phyloP scores from a whole-genome alignment of 192 early-diverging fungal species.

The Backusella parvicylindrica region DNA sequence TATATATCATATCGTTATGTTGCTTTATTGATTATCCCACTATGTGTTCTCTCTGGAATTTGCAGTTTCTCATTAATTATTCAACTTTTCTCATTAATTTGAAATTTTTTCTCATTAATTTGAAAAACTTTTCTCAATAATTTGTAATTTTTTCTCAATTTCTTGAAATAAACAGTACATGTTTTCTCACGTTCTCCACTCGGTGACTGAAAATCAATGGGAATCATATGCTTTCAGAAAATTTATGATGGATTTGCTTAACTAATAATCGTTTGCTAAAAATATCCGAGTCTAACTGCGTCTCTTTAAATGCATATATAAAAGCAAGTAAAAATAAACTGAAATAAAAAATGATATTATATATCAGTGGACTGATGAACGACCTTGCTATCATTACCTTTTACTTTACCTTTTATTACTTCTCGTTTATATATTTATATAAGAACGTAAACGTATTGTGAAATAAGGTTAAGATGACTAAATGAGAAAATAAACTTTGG shows the following conservation, averaged over 20 bases:
- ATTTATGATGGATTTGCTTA: background rate
- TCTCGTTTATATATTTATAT: background rate
- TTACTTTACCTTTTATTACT: background rate
- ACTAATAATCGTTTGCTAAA: background rate
- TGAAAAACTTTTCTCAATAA: too few species aligned
- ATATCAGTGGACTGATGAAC: background rate
- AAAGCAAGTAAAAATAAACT: background rate
- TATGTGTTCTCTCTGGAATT: too few species aligned
- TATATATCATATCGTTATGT: too few species aligned
- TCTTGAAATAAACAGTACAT: too few species aligned
- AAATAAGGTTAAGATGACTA: background rate
- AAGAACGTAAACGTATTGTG: background rate
- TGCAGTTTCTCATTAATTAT: too few species aligned
- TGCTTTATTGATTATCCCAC: too few species aligned
- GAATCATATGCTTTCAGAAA: background rate
- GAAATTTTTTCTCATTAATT: too few species aligned
- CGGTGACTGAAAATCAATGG: background rate
- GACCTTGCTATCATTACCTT: background rate
- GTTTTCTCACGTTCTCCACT: background rate
- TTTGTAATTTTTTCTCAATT: too few species aligned
- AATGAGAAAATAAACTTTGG: background rate
- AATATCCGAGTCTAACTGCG: background rate
- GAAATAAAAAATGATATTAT: background rate
- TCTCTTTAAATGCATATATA: background rate
- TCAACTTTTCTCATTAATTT: too few species aligned